These are phyloP conservation scores for Potentilla sterilis DNA, from an alignment of 306 rosid species.

Conservation along the genomic window DNA sequence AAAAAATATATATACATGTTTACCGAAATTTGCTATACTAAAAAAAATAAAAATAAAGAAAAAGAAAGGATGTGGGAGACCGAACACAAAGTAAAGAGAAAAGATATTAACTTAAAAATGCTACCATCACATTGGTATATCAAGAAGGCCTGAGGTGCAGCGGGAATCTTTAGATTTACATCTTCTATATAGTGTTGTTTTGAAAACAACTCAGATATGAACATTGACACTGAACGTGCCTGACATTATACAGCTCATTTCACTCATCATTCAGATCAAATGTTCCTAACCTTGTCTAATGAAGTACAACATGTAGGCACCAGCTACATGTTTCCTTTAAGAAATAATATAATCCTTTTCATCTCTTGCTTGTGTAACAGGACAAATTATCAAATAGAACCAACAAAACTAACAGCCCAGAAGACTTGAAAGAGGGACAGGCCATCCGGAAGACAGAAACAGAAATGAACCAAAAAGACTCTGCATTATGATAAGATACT, in stretches of 20 bases:
- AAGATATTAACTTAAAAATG: not conserved
- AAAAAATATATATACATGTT: not conserved
- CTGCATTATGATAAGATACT: not conserved
- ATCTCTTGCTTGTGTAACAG: not conserved
- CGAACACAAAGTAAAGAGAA: not conserved
- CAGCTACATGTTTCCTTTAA: not conserved
- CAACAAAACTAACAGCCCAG: not conserved
- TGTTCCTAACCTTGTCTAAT: not conserved
- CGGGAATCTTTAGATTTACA: not conserved
- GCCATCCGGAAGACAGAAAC: too few relatives aligned
- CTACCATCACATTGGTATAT: not conserved
- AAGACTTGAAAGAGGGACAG: not conserved
- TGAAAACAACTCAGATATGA: not conserved
- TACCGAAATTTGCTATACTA: not conserved
- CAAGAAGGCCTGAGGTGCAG: not conserved
- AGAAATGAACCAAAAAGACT: not conserved
- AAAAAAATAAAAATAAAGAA: not conserved
- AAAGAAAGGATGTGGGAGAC: not conserved
- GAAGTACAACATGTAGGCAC: not conserved
- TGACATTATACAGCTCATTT: not conserved
- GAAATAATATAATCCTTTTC: not conserved
- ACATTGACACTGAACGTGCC: not conserved
- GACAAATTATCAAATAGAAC: not conserved
- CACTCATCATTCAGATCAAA: not conserved
- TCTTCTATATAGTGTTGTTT: not conserved